Conservation (phyloP, 805 yeast genomes). For the Clavispora fructus region DNA sequence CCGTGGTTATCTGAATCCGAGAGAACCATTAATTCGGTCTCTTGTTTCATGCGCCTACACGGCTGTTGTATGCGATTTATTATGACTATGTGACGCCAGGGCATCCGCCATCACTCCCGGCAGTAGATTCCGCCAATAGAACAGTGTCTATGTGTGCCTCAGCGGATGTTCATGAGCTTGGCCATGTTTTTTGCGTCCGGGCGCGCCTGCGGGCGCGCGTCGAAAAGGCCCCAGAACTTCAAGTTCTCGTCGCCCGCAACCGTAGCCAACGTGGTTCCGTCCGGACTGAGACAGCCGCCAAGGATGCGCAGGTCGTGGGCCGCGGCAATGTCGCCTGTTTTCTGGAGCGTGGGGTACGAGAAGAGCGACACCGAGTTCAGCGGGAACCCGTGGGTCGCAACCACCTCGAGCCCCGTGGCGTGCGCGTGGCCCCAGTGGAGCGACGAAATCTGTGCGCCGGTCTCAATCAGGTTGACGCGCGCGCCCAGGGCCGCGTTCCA, state of each 20-base stretch:
- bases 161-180: slow-evolving; percentile 23
- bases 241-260: slow-evolving; percentile 95
- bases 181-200: slow-evolving; percentile 11
- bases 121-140: no score
- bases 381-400: slow-evolving; percentile 92
- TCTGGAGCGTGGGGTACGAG: slow-evolving; percentile 78
- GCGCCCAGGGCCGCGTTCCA: slow-evolving; percentile 95
- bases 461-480: slow-evolving; percentile 76
- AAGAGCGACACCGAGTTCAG: slow-evolving; percentile 77
- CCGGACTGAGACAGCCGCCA: slow-evolving; percentile 81
- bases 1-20: no score
- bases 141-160: background rate
- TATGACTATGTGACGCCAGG: no score
- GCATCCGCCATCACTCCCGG: no score
- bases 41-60: no score
- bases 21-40: no score
- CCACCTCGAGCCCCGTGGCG: slow-evolving; percentile 76
- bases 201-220: slow-evolving; percentile 24
- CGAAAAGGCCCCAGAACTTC: slow-evolving; percentile 91
- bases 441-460: slow-evolving; percentile 93
- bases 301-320: slow-evolving; percentile 91
- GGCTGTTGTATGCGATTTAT: no score
- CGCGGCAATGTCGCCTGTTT: slow-evolving; percentile 77
- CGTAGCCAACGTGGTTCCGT: slow-evolving; percentile 84
- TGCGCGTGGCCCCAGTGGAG: slow-evolving; percentile 81